Evolutionary conservation across 352 stramenopile genomes (phyloP), one percentile per base, ranked within the genome.

Genomic region (Phytopythium sindhum): DNA sequence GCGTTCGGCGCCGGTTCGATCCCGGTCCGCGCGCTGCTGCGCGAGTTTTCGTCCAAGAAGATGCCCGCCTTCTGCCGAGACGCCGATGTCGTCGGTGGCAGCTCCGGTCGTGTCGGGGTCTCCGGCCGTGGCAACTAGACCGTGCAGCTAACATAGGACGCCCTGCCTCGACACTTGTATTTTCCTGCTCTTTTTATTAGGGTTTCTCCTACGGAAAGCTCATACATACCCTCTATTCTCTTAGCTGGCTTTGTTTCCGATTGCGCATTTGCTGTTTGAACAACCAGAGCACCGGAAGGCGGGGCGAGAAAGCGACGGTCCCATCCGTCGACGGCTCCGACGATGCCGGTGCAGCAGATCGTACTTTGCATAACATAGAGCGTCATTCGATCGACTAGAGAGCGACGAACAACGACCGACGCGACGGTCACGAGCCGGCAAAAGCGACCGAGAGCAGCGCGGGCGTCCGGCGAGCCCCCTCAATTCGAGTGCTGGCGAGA

Each of bases 21-120:
- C 29, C 83, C 85, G 0, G 50, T 89, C 19, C 83, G 81, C 19
- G 60, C 89, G 6, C 31, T 74, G 10, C 64, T 94, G 31, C 81
- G 80, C 6, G 71, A 72, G 31, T 41, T 90, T 0, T 88, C 79
- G 37, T 62, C 69, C 26, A 90, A 89, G 66, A 89, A 77, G 77
- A 78, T 91, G 70, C 65, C 70, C 11, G 73, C 76, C 12, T 80
- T 89, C 39, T 88, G 79, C 65, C 66, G 57, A 63, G 77, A 91
- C 1, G 64, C 68, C 7, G 75, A 88, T 35, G 77, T 70, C 28
- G 71, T 84, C 33, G 52, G 4, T 10, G 33, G 35, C 23, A 60
- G 54, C 54, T 23, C 23, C 14, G 54, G 54, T 14, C 54, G 54
- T 12, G 54, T 60, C 12, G 54, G 54, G 1, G 35, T 60, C 54